These are phyloP conservation scores for Xylariales sp. DNA, from an alignment of 2,329 filamentous ascomycete species.

Conservation along the genomic window DNA sequence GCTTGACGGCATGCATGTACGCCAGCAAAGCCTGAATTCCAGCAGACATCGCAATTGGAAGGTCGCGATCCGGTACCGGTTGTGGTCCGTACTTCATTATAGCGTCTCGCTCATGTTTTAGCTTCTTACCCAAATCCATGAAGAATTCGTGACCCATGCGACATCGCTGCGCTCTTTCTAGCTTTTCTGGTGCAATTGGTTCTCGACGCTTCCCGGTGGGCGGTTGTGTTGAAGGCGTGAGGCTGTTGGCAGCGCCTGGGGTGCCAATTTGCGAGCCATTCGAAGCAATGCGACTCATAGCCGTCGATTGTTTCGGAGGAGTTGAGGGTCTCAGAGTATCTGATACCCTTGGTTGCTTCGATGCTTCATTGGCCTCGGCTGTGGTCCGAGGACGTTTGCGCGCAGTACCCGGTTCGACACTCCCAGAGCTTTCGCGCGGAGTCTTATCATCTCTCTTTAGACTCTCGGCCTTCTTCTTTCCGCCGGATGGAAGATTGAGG, in stretches of 20 bases:
- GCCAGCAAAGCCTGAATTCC: slow-evolving; percentile 48
- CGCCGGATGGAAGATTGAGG: slow-evolving; percentile 54
- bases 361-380: slow-evolving; percentile 52
- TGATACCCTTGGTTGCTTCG: slow-evolving; percentile 58
- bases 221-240: slow-evolving; percentile 54
- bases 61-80: slow-evolving; percentile 44
- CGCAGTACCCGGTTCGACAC: slow-evolving; percentile 57
- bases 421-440: slow-evolving; percentile 54
- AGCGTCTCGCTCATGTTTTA: slow-evolving; percentile 67
- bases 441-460: slow-evolving; percentile 52
- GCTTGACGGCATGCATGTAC: slow-evolving; percentile 66
- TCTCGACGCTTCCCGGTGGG: slow-evolving; percentile 52
- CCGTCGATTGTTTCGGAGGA: slow-evolving; percentile 60
- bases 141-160: slow-evolving; percentile 54
- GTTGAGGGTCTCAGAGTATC: slow-evolving; percentile 62
- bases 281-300: slow-evolving; percentile 66
- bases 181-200: slow-evolving; percentile 46
- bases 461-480: slow-evolving; percentile 52
- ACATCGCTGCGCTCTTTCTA: slow-evolving; percentile 48
- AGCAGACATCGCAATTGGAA: slow-evolving; percentile 42
- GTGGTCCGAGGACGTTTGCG: slow-evolving; percentile 62
- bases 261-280: slow-evolving; percentile 65
- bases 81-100: slow-evolving; percentile 50
- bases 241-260: slow-evolving; percentile 58
- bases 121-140: slow-evolving; percentile 57